Evolutionary conservation across 768 basidiomycete genomes (phyloP), one percentile per base, ranked within the genome.

Genomic region (Boletus rubropictus): DNA sequence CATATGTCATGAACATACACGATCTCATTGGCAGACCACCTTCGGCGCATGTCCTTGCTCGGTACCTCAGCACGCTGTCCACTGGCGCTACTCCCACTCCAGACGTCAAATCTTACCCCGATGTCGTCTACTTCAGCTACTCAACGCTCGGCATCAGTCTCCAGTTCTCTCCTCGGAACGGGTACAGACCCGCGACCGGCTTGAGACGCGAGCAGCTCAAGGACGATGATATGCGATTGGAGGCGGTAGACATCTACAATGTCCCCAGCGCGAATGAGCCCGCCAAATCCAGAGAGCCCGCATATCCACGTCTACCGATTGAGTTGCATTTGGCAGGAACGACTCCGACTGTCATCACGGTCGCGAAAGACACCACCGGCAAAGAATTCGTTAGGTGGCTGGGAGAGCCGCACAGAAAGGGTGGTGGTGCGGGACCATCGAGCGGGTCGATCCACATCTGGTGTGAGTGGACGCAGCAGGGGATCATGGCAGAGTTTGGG

Each of bases 321-420:
- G 54, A 59, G 15, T 54, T 89, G 43, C 54, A 63, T 0, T 64
- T 82, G 38, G 53, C 45, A 5, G 44, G 60, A 58, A 55, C 60
- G 28, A 73, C 75, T 17, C 68, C 76, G 3, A 35, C 69, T 8
- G 55, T 59, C 18, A 58, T 86, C 22, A 64, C 69, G 14, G 60
- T 89, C 7, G 63, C 60, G 7, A 62, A 63, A 25, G 71, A 70
- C 39, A 82, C 80, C 20, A 80, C 79, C 10, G 94, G 91, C 3
- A 83, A 84, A 58, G 81, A 90, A 0, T 82, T 98, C 50, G 86
- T 96, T 8, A 57, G 66, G 22, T 63, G 65, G 37, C 62, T 96
- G 37, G 92, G 92, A 9, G 94, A 97, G 66, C 94, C 94, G 7
- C 80, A 80, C 59, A 75, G 89, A 51, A 98, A 96, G 63, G 94